Evolutionary conservation across 345 rosid species (phyloP).

Genomic region (rapeseed (Brassica napus)): DNA sequence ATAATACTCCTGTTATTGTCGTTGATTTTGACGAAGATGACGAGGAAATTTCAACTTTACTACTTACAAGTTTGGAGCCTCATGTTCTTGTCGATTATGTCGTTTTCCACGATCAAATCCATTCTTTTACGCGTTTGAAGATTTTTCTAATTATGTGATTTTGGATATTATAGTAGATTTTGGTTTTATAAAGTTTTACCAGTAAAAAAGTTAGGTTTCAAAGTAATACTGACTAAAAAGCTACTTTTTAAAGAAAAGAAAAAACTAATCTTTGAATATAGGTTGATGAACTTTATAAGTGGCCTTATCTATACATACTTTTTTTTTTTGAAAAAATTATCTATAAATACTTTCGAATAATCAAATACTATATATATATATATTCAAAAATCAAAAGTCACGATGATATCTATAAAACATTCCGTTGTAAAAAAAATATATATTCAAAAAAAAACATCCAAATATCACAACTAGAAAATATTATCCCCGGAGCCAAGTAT

Average conservation of each 20-base stretch:
- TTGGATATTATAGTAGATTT: not conserved
- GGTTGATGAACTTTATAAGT: conserved; percentile 15
- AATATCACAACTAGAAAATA: not conserved
- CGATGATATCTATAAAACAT: not conserved
- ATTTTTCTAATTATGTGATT: not conserved
- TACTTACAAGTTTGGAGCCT: not conserved
- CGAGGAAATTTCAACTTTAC: conserved; percentile 30
- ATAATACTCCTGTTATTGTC: conserved; percentile 17
- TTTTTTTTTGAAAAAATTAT: too few species aligned
- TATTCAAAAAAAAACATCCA: not conserved
- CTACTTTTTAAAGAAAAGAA: not conserved
- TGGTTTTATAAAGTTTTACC: not conserved
- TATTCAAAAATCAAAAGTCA: not conserved
- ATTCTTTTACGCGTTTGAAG: conserved; percentile 2
- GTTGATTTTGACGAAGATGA: conserved; percentile 28
- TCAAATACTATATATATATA: not conserved
- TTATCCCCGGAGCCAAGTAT: not conserved
- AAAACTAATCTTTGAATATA: not conserved
- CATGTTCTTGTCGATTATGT: conserved; percentile 28
- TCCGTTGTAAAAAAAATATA: too few species aligned
- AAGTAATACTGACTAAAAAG: conserved; percentile 3
- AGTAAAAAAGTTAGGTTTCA: not conserved
- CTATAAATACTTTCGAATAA: not conserved
- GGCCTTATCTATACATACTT: not conserved
- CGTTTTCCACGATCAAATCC: conserved; percentile 1